Evolutionary conservation across 106 monocot species (phyloP).

Genomic region (Dendrobium huoshanense): DNA sequence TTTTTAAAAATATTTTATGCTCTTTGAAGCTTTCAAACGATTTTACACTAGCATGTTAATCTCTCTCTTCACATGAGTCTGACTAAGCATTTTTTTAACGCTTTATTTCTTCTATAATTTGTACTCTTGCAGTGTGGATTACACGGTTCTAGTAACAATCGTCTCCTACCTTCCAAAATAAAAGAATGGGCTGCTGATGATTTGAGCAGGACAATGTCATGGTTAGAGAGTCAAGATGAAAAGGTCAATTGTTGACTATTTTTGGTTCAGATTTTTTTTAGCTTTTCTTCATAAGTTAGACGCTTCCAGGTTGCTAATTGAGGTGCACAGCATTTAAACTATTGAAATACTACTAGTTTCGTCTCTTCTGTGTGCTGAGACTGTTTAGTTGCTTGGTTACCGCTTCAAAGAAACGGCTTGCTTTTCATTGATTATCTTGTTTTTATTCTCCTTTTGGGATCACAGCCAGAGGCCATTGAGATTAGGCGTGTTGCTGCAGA

Average conservation of each 20-base stretch:
- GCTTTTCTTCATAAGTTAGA: neutral
- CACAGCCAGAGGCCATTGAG: constrained; percentile 74
- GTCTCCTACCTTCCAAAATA: constrained; percentile 54
- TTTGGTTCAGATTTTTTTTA: neutral
- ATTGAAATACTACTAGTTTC: neutral
- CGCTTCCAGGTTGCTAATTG: neutral
- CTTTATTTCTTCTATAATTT: constrained; percentile 1
- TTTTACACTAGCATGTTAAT: neutral
- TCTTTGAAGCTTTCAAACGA: neutral
- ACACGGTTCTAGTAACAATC: constrained; percentile 16
- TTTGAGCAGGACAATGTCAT: constrained; percentile 56
- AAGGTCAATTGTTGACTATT: constrained; percentile 33
- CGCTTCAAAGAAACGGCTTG: neutral
- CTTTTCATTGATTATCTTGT: neutral
- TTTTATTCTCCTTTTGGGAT: neutral
- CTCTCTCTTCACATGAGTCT: neutral
- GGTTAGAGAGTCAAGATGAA: constrained; percentile 90
- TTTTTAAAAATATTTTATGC: neutral
- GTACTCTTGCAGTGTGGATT: constrained; percentile 27
- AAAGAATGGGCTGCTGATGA: constrained; percentile 68
- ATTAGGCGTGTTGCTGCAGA: constrained; percentile 74
- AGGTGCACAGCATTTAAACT: neutral
- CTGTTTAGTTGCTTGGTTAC: neutral
- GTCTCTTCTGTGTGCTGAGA: neutral
- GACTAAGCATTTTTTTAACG: neutral